Evolutionary conservation across 2,329 filamentous ascomycete genomes (phyloP), one percentile per base, ranked within the genome.

Genomic region (Magnaporthiopsis rhizophila): DNA sequence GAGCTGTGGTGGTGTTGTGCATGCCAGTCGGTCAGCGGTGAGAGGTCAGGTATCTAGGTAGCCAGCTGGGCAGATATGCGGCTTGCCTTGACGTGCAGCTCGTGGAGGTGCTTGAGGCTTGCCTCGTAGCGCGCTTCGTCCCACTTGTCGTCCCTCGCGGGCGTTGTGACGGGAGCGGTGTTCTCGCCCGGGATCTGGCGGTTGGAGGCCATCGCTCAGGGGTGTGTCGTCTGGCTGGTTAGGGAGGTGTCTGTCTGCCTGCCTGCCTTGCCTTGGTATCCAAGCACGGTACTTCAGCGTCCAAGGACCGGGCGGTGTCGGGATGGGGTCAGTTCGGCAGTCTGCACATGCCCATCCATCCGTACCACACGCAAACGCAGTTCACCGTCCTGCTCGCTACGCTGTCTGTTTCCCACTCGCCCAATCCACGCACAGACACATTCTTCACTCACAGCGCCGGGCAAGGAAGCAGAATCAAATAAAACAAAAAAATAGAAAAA

Each of bases 81-180:
- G n/a, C 62, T 69, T 79, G 80, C 83, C 77, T 83, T 81, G 69
- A 83, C 75, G 69, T 86, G 82, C n/a, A 85, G 73, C 60, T 82
- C 74, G 68, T 83, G 82, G 63, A 86, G 76, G 45, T 79, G 77
- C 69, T 80, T 74, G 69, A 86, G 76, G 30, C 79, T 79, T 65
- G 78, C 75, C 65, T 81, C 77, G 8, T 86, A 75, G 65, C 78
- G 78, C 64, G 79, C 76, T 71, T 86, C 82, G 61, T 83, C 78
- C 74, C 76, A 76, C 34, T 58, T 63, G 11, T 73, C 70, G 64
- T 76, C 76, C 56, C 73, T 71, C 2, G 50, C 50, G 64, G 30
- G 18, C 7, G 65, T 65, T 9, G 64, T 59, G 3, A 59, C 12
- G 3, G 13, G 28, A 24, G 36, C 34, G 57, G 61, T 21, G n/a